Evolutionary conservation across 306 rosid species (phyloP), one percentile per base, ranked within the genome.

Genomic region (Rosa persica): DNA sequence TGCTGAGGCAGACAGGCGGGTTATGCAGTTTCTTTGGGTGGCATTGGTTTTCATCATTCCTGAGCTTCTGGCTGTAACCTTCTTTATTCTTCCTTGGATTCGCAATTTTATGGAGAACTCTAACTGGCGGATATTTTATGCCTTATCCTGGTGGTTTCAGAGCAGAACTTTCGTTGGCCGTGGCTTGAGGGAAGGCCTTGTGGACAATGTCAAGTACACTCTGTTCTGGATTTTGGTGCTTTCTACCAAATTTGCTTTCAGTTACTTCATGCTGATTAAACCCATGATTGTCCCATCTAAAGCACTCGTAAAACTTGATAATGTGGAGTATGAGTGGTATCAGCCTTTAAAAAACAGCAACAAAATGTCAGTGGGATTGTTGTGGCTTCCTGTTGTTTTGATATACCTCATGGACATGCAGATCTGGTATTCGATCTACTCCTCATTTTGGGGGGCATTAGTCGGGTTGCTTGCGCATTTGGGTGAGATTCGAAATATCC

Each of bases 401-500:
- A 88, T 94, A 74, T 94, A 94, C 86, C 90, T 94, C 69, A 92
- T 94, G 97, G 98, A 94, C 85, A 75, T 94, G 73, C 98, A 94
- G 89, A 90, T 94, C 69, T 92, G 97, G 94, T 94, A 94, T 90
- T 84, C 98, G 0, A 92, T 94, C 72, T 92, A 89, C 86, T 94
- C 98, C 23, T 94, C 98, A 58, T 80, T 94, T 83, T 93, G 78
- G 82, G 98, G 98, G 78, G 96, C 92, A 0, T 89, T 58, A 44
- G 96, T 92, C 65, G 98, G 98, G 69, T 81, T 94, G 89, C 86
- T 92, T 79, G 89, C 86, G 68, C 97, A 94, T 88, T 83, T 94
- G 91, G 98, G 98, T 49, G 98, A 94, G 89, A 94, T 94, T 78
- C 90, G 98, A 72, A 92, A 94, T 80, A 90, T 92, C 57, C 89